Evolutionary conservation across 768 basidiomycete genomes (phyloP).

Genomic region (Suillus decipiens): DNA sequence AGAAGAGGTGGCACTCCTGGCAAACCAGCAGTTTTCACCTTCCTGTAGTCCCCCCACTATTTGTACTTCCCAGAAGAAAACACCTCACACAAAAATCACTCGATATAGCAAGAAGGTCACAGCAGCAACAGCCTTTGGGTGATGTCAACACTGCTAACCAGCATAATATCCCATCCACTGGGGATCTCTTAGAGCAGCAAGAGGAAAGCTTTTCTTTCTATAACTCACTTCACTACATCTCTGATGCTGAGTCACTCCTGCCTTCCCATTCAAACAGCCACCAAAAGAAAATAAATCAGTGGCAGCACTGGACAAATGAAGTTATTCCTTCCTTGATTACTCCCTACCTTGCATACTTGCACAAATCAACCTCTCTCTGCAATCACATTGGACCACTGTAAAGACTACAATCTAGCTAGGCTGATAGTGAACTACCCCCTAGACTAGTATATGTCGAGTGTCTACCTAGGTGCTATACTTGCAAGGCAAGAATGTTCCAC

Average conservation of each 20-base stretch:
- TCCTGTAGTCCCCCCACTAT: not conserved
- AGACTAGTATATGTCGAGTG: too few species aligned
- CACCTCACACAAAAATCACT: too few species aligned
- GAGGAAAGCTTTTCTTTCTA: not conserved
- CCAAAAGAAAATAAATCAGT: conserved; percentile 7
- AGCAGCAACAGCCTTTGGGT: too few species aligned
- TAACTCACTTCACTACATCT: not conserved
- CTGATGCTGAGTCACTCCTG: not conserved
- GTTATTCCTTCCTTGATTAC: conserved; percentile 7
- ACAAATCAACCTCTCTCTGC: not conserved
- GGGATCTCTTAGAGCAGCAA: not conserved
- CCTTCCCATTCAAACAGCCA: not conserved
- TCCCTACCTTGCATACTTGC: conserved; percentile 9
- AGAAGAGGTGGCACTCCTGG: too few species aligned
- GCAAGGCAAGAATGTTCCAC: too few species aligned
- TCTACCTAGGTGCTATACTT: too few species aligned
- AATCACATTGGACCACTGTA: not conserved
- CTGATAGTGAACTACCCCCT: too few species aligned
- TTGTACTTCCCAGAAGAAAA: too few species aligned
- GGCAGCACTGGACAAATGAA: not conserved
- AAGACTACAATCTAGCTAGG: too few species aligned
- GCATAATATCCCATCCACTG: too few species aligned
- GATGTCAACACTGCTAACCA: too few species aligned
- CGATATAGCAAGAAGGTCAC: too few species aligned
- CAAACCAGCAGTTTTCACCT: not conserved